Evolutionary conservation across 2,329 filamentous ascomycete species (phyloP).

Genomic region (Esteya vermicola): DNA sequence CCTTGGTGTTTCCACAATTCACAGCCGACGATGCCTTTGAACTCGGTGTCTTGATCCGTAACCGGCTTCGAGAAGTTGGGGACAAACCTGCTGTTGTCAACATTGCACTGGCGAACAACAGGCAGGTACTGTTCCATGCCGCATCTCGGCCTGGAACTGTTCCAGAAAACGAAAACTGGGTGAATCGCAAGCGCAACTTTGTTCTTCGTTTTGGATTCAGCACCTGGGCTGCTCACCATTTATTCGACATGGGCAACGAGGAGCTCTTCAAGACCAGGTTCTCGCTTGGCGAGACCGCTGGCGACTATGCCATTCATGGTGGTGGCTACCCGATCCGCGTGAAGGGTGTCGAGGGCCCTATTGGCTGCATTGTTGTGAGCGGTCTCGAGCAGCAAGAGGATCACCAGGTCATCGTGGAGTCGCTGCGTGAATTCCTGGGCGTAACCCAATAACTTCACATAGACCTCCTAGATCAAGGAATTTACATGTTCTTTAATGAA

Average conservation of each 20-base stretch:
- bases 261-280: constrained; percentile 49
- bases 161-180: constrained; percentile 61
- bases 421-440: not conserved
- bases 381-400: constrained; percentile 66
- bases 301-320: constrained; percentile 63
- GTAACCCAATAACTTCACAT: too few species aligned
- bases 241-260: constrained; percentile 45
- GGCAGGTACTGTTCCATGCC: constrained; percentile 55
- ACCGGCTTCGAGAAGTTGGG: constrained; percentile 31
- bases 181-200: constrained; percentile 54
- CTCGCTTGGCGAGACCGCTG: constrained; percentile 41
- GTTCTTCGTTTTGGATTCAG: constrained; percentile 57
- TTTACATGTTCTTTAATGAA: too few species aligned
- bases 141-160: constrained; percentile 51
- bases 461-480: too few species aligned
- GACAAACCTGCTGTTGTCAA: constrained; percentile 40
- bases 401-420: constrained; percentile 59
- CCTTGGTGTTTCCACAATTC: constrained; percentile 36
- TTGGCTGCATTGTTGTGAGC: constrained; percentile 62
- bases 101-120: constrained; percentile 44
- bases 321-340: constrained; percentile 63
- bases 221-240: constrained; percentile 41
- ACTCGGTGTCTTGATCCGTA: constrained; percentile 49
- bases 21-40: constrained; percentile 50
- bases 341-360: constrained; percentile 57